Base-by-base conservation (phyloP, 2,329 filamentous ascomycete genomes). In the Calonectria henricotiae region DNA sequence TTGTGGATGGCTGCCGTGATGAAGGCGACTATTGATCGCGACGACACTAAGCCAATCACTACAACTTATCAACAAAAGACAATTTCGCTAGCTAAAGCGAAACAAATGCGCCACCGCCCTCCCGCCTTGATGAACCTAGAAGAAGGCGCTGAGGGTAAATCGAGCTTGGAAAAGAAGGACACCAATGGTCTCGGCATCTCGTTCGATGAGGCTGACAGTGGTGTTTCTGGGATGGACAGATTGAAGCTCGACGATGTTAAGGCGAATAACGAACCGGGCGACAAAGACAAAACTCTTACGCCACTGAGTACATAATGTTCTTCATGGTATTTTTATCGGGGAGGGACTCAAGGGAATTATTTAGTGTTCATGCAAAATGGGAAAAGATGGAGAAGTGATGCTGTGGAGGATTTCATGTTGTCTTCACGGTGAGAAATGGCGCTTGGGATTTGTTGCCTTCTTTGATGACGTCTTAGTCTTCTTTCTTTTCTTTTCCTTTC, bases 1-100 rank as follows among this genome's bases (percentile, higher is more conserved):
- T 85, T 97, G 46, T 99, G 96, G 96, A 99, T 99, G 96, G 96
- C 95, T 5, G 96, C 96, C 6, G 85, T 99, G 62, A 97, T 99
- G 94, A 99, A 99, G 84, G 96, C 96, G 12, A 99, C 96, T 1
- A 99, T 99, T 77, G 96, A 98, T 80, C 92, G 96, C 71, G 96
- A 99, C 76, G 91, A 93, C 78, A 89, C 89, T 4, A 89, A 93
- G 71, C 90, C 92, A 11, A 92, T 98, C 70, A 95, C 94, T 23
- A 96, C 94, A 4, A 98, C 95, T 4, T 98, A 98, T 83, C 96
- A 98, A 80, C 95, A 98, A 80, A 96, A 97, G 86, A 99, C 96
- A 0, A 98, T 99, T 66, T 96, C 93, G 30, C 89, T 99, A 7
- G 89, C 92, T 66, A 98, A 98, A 83, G 96, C 96, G 13, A 91